These are phyloP conservation scores for Ottelia alismoides DNA, from an alignment of 106 monocot genomes.

Conservation along the genomic window DNA sequence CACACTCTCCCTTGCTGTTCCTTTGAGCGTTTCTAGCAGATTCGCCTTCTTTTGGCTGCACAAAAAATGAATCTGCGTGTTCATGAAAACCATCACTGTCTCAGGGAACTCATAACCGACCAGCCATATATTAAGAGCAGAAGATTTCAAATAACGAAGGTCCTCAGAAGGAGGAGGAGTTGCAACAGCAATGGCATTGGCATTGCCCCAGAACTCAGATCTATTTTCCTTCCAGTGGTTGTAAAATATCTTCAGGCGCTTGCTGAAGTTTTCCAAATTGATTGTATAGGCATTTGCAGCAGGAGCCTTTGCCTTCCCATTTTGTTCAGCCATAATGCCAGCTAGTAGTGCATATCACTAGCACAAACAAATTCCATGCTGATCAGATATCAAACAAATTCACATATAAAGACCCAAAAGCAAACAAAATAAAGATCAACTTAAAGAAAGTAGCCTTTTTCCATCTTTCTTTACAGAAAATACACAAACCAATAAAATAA, in stretches of 20 bases:
- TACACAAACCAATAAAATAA: too few species aligned
- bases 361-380: too few species aligned
- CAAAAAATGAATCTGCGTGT: constrained; percentile 76
- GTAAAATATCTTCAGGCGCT: constrained; percentile 62
- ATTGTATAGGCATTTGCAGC: constrained; percentile 32
- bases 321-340: too few species aligned
- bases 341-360: too few species aligned
- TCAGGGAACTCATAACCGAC: constrained; percentile 96
- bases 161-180: constrained; percentile 91
- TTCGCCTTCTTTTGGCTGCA: constrained; percentile 85
- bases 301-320: background rate
- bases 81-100: constrained; percentile 91
- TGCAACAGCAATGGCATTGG: constrained; percentile 59
- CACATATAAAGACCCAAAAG: too few species aligned
- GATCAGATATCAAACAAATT: too few species aligned
- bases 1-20: constrained; percentile 56
- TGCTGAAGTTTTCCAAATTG: constrained; percentile 52
- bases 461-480: too few species aligned
- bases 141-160: constrained; percentile 83
- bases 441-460: too few species aligned
- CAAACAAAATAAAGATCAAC: too few species aligned
- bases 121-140: constrained; percentile 83
- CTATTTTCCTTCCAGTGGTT: constrained; percentile 61
- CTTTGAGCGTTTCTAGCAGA: constrained; percentile 59
- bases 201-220: constrained; percentile 40